These are phyloP conservation scores for Daldinia decipiens DNA, from an alignment of 495 filamentous ascomycete species.

Conservation along the genomic window DNA sequence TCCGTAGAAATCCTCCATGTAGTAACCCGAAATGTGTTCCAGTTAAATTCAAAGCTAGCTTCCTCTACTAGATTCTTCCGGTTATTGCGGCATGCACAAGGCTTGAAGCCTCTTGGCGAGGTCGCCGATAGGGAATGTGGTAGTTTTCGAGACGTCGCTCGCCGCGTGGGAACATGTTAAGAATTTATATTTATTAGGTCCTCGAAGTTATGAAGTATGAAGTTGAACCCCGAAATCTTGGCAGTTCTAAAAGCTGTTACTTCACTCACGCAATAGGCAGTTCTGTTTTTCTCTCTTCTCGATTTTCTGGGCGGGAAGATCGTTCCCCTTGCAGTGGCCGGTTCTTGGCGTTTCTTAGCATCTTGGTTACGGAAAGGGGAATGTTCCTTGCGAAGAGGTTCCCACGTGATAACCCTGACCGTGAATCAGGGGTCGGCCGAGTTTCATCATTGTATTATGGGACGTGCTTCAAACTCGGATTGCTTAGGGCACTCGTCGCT, in stretches of 20 bases:
- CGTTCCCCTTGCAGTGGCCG: constrained; percentile 4
- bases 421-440: constrained; percentile 40
- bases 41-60: constrained; percentile 20
- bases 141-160: constrained; percentile 18
- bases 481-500: constrained; percentile 17
- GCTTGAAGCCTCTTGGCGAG: constrained; percentile 12
- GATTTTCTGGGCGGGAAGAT: constrained; percentile 11
- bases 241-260: constrained; percentile 3
- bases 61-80: not conserved
- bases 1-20: constrained; percentile 21
- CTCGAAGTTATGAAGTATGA: constrained; percentile 15
- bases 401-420: constrained; percentile 36
- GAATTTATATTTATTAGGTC: constrained; percentile 9
- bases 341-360: constrained; percentile 38
- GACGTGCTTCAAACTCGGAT: constrained; percentile 43
- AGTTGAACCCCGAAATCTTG: constrained; percentile 19
- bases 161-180: constrained; percentile 2
- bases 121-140: constrained; percentile 9
- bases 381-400: constrained; percentile 3
- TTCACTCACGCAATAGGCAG: constrained; percentile 21
- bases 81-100: constrained; percentile 1
- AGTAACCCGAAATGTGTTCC: constrained; percentile 25
- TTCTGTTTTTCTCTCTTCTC: not conserved
- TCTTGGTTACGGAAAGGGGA: constrained; percentile 19
- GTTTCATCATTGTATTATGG: constrained; percentile 42